Evolutionary conservation across 176 grass and related monocot species (phyloP).

Genomic region (Alloteropsis semialata): DNA sequence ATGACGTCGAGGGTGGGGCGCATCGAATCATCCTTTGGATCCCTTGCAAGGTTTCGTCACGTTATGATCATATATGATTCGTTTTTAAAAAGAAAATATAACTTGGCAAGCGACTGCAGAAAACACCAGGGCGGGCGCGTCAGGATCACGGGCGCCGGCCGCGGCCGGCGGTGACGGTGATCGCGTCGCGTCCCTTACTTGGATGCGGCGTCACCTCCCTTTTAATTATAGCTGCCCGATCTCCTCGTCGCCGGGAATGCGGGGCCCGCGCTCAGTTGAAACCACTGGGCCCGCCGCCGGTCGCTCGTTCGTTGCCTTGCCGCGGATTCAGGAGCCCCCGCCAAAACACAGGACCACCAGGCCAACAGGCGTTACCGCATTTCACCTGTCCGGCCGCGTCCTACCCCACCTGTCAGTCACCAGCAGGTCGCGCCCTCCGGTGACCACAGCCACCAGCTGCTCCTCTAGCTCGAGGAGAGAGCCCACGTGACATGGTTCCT

Average conservation of each 20-base stretch:
- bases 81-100: too few species aligned
- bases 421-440: too few species aligned
- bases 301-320: background rate
- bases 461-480: background rate
- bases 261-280: background rate
- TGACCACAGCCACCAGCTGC: too few species aligned
- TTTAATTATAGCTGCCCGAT: background rate
- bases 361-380: too few species aligned
- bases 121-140: too few species aligned
- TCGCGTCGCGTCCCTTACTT: too few species aligned
- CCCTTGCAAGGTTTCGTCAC: background rate
- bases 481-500: background rate
- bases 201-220: background rate
- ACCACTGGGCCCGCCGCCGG: too few species aligned
- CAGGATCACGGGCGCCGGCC: too few species aligned
- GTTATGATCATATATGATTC: too few species aligned
- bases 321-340: background rate
- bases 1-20: background rate
- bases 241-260: background rate
- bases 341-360: background rate
- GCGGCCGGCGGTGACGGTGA: too few species aligned
- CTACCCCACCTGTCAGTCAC: background rate
- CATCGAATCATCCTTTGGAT: conserved; percentile 12
- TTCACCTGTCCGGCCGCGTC: too few species aligned
- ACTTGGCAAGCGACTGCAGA: too few species aligned